These are phyloP conservation scores for Dactylellina haptotyla DNA, from an alignment of 2,329 filamentous ascomycete species.

Conservation along the genomic window DNA sequence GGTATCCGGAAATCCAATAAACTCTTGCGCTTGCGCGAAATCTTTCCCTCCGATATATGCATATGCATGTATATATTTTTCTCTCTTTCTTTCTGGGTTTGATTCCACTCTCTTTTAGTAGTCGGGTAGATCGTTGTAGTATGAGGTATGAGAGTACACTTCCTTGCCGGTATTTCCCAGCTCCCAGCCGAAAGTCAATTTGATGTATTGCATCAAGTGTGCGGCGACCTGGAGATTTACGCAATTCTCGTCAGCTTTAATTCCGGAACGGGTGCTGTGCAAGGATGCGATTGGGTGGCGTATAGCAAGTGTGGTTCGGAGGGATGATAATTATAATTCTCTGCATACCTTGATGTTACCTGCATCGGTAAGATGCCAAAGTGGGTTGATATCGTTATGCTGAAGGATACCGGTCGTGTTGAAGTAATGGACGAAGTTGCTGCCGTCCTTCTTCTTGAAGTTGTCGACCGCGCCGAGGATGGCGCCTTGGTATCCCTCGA, in stretches of 20 bases:
- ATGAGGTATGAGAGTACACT: constrained; percentile 42
- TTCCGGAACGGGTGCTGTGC: no score
- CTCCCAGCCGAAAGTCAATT: constrained; percentile 68
- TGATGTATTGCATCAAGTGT: constrained; percentile 70
- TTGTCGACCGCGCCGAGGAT: constrained; percentile 66
- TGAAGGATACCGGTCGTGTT: constrained; percentile 71
- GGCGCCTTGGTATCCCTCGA: constrained; percentile 65
- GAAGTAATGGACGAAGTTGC: constrained; percentile 71
- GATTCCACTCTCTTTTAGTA: constrained; percentile 1
- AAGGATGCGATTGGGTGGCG: no score
- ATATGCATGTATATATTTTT: not conserved
- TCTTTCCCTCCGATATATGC: not conserved
- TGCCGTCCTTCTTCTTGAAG: constrained; percentile 62
- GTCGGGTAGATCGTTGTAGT: constrained; percentile 36
- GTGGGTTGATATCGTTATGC: constrained; percentile 71
- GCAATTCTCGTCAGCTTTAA: no score
- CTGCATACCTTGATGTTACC: constrained; percentile 67
- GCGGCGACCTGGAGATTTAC: constrained; percentile 64
- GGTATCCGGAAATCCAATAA: not conserved
- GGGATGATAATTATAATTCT: not conserved
- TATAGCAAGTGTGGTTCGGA: not conserved
- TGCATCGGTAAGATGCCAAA: constrained; percentile 71
- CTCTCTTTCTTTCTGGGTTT: no score
- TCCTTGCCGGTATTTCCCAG: constrained; percentile 65
- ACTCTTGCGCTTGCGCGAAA: not conserved